Base-by-base conservation (phyloP, 148 eudicot genomes). In the Oxyria digyna region DNA sequence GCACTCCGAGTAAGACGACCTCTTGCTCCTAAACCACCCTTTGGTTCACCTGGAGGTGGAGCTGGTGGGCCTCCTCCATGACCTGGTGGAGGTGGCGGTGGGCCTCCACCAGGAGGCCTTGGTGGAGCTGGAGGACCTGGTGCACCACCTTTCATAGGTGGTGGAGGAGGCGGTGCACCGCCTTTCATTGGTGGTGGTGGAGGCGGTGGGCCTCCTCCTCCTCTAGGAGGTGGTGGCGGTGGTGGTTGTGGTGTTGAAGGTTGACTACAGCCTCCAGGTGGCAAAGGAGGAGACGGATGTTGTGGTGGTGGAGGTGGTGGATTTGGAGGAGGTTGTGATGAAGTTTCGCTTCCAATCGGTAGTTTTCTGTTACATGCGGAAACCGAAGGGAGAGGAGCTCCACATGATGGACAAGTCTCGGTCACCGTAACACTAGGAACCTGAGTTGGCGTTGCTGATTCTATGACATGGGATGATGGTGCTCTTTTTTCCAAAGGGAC, bases 71-170 rank as follows among this genome's bases (percentile, higher is more conserved):
- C 72, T n/a, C 74, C 76, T 35, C 38, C 38, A 2, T 6, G 4
- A 2, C 38, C 38, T 35, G 4, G 4, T 35, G 6, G 38, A 2
- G 38, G 38, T 35, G 38, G 3, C 38, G 38, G 38, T 35, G 38
- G 38, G n/a, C n/a, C n/a, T n/a, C n/a, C n/a, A 50, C 13, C 31
- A 14, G 52, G 48, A 57, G 80, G 26, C 7, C 41, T 7, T 12
- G 85, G 85, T 6, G 90, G 89, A 6, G 81, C 77, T 4, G 85
- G 87, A 1, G 88, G 81, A 0, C 74, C 72, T 17, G 74, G n/a
- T n/a, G n/a, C n/a, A n/a, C n/a, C n/a, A n/a, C n/a, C 76, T 63
- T 8, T 21, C 9, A 50, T 52, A 63, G 81, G 80, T 49, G 77
- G 81, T 3, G 81, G 80, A 3, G 77, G 81, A 4, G 81, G 80